Base-by-base conservation (phyloP, 805 yeast genomes). In the Ogataea zsoltii region DNA sequence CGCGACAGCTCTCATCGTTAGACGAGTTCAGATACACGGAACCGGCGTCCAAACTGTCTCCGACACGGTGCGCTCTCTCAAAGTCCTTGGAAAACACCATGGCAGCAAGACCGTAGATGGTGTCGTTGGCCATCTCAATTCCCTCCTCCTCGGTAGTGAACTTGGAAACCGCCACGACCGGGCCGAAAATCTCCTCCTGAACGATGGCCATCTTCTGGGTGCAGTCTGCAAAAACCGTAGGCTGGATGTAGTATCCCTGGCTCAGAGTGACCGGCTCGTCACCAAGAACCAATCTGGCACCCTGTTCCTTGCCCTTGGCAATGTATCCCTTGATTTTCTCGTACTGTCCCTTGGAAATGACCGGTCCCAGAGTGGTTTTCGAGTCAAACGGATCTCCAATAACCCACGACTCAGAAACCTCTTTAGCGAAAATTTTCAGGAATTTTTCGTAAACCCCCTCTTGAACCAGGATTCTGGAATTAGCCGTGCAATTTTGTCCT, bases 181-280 rank as follows among this genome's bases (percentile, higher is more conserved):
- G 96, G 15, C 96, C 96, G 65, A 88, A 88, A 47, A 88, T 87
- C 67, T 88, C 96, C 66, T 88, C 96, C 53, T 75, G 74, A 46
- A 83, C 85, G 41, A 88, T 78, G 48, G 76, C 71, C 79, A 83
- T 82, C 26, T 74, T 64, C 50, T 83, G 82, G 43, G 71, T 75
- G 39, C 85, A 88, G 57, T 85, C 86, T 19, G 83, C 75, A 56
- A 88, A 87, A 34, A 88, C 73, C 3, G 95, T 86, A 46, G 96
- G 96, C 56, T 79, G 75, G 54, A 88, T 71, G 63, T 69, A 88
- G 68, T 67, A 87, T 4, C 95, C 96, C 11, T 38, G 46, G 70
- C 71, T 33, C 69, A 67, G 72, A 47, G 74, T 55, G 56, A 73
- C 63, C 15, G 50, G 54, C 40, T 69, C 68, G 42, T 74, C 77